Conservation (phyloP, 495 filamentous ascomycete species). For the Cercophora samala region DNA sequence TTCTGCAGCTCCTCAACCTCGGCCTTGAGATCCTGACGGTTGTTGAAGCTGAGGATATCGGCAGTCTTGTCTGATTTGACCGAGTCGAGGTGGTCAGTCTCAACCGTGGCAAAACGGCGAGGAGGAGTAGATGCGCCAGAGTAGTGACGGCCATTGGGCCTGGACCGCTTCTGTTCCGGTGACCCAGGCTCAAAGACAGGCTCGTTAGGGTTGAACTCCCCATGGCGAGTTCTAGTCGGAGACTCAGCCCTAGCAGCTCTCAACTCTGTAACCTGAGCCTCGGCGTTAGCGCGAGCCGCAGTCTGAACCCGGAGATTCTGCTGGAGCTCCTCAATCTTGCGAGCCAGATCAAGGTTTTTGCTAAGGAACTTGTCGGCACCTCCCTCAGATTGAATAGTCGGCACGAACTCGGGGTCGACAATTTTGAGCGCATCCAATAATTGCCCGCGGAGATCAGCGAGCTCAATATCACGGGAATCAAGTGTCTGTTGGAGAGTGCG, state of each 20-base stretch:
- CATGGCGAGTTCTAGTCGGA: conserved; percentile 65
- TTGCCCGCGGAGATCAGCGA: conserved; percentile 73
- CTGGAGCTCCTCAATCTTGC: conserved; percentile 83
- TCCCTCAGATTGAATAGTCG: conserved; percentile 45
- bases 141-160: conserved; percentile 67
- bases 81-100: conserved; percentile 65
- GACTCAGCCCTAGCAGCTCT: conserved; percentile 70
- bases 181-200: conserved; percentile 66
- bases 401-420: conserved; percentile 69
- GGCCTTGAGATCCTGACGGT: conserved; percentile 83
- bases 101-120: conserved; percentile 63
- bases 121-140: conserved; percentile 75
- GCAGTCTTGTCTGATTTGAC: conserved; percentile 83
- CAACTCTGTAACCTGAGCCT: conserved; percentile 77
- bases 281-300: conserved; percentile 79
- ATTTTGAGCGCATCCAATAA: conserved; percentile 78
- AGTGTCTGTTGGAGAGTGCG: conserved; percentile 74
- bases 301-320: conserved; percentile 79
- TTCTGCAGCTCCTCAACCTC: conserved; percentile 93
- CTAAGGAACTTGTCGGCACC: conserved; percentile 46
- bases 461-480: conserved; percentile 72
- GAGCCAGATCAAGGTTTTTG: conserved; percentile 75
- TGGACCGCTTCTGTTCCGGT: conserved; percentile 69
- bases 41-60: conserved; percentile 84
- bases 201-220: conserved; percentile 86